Evolutionary conservation across 1,139 yeast species (phyloP), one percentile per base, ranked within the genome.

Genomic region (Taphrina betulina): DNA sequence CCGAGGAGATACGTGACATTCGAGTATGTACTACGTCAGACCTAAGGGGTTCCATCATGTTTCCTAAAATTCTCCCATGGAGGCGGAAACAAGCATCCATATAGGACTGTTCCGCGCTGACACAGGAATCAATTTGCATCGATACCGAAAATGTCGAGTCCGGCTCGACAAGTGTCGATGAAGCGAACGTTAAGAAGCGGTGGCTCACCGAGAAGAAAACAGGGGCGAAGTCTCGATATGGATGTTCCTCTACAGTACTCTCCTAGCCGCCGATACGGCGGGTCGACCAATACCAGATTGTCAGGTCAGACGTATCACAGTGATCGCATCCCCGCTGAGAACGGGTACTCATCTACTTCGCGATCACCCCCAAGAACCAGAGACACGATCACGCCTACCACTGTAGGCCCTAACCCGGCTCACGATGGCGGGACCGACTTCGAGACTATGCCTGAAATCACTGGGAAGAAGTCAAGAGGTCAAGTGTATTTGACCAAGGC

Each of bases 241-340:
- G 36, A 29, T 31, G 38, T 26, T 5, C 48, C 48, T 14, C 48
- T 43, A 2, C 48, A 43, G 48, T 43, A 43, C 38, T 43, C 48
- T 4, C 48, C 48, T 5, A 43, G 28, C 29, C 37, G 38, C 36
- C 48, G n/a, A n/a, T n/a, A n/a, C n/a, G n/a, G n/a, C n/a, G n/a
- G n/a, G n/a, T n/a, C n/a, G n/a, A n/a, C n/a, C n/a, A n/a, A n/a
- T n/a, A n/a, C n/a, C n/a, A n/a, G n/a, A n/a, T 16, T 43, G 29
- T 43, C 48, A 12, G 48, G 48, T 3, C 48, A 43, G 28, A n/a
- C n/a, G n/a, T n/a, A n/a, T n/a, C n/a, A n/a, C n/a, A n/a, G n/a
- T n/a, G n/a, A n/a, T n/a, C n/a, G n/a, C n/a, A n/a, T n/a, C n/a
- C n/a, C n/a, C n/a, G n/a, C n/a, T n/a, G n/a, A n/a, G n/a, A n/a